phyloP scores from a whole-genome alignment of 1,284 basidiomycete genomes.

The Stygiomarasmius scandens region DNA sequence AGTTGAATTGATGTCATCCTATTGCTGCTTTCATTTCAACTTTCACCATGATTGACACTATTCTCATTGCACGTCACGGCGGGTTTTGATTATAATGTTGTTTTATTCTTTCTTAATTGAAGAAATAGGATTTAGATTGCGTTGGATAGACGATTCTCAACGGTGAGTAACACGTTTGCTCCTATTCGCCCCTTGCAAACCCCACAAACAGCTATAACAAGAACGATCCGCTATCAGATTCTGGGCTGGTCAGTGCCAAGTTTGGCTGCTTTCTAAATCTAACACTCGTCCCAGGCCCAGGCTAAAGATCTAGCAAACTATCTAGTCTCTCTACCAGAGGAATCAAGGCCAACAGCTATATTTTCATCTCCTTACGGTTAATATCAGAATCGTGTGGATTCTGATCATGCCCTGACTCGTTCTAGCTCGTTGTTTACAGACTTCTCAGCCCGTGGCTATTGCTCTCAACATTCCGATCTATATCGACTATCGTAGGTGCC shows the following conservation, averaged over 20 bases:
- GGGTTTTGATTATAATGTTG: slow-evolving; percentile 22
- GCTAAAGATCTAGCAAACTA: slow-evolving; percentile 71
- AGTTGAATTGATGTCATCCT: background rate
- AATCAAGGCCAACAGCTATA: slow-evolving; percentile 74
- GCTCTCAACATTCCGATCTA: slow-evolving; percentile 69
- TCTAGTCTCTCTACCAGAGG: slow-evolving; percentile 63
- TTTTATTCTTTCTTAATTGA: too few relatives aligned
- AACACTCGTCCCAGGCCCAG: slow-evolving; percentile 55
- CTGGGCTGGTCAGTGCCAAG: slow-evolving; percentile 1
- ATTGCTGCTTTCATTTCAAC: background rate
- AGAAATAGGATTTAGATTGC: slow-evolving; percentile 63
- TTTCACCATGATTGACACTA: slow-evolving; percentile 58
- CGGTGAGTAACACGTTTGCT: background rate
- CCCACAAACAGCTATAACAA: background rate
- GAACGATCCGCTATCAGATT: slow-evolving; percentile 6
- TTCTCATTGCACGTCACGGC: slow-evolving; percentile 85
- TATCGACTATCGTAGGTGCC: slow-evolving; percentile 70
- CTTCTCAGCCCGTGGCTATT: slow-evolving; percentile 62
- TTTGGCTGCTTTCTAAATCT: background rate
- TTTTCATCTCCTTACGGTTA: slow-evolving; percentile 80
- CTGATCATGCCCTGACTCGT: slow-evolving; percentile 2
- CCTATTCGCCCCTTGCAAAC: background rate
- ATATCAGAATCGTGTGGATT: background rate
- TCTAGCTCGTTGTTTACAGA: slow-evolving; percentile 84
- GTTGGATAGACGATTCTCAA: background rate